Percentiles rank a stretch among this genome's conserved stretches.
These are phyloP conservation scores for Neofusicoccum umdonicola DNA, from an alignment of 2,329 filamentous ascomycete species.

Conservation along the genomic window DNA sequence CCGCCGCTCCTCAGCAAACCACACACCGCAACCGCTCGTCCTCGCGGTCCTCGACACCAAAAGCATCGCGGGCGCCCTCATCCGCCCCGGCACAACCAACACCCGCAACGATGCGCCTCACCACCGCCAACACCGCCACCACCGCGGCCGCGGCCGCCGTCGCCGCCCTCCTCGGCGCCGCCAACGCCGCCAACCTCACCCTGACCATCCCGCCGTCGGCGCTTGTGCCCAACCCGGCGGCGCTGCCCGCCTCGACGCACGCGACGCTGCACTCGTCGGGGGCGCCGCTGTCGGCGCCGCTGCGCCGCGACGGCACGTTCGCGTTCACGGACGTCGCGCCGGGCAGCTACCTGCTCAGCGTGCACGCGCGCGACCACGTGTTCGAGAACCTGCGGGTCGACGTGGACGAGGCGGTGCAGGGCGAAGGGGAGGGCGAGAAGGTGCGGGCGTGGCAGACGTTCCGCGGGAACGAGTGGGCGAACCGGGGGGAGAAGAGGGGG, in stretches of 20 bases:
- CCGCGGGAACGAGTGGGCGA: slow-evolving; percentile 84
- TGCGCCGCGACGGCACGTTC: slow-evolving; percentile 69
- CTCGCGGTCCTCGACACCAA: neutral
- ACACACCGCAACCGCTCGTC: neutral
- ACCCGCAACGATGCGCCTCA: neutral
- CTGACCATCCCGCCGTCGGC: slow-evolving; percentile 18
- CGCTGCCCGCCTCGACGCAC: slow-evolving; percentile 50
- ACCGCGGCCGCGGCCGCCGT: no score
- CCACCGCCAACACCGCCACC: neutral
- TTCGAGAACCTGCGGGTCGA: slow-evolving; percentile 84
- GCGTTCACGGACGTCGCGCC: slow-evolving; percentile 69
- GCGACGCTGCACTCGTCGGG: slow-evolving; percentile 63
- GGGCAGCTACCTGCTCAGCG: slow-evolving; percentile 77
- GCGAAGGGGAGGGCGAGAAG: slow-evolving; percentile 37
- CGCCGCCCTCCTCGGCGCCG: neutral
- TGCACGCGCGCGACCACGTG: slow-evolving; percentile 70
- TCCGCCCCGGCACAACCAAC: neutral
- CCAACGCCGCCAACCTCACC: slow-evolving; percentile 12
- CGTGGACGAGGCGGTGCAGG: slow-evolving; percentile 44
- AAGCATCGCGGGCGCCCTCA: neutral
- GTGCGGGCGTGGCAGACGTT: slow-evolving; percentile 79
- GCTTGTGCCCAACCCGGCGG: neutral
- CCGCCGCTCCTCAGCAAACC: neutral
- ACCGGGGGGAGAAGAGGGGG: slow-evolving; percentile 66
- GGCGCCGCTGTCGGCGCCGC: slow-evolving; percentile 55